phyloP scores from a whole-genome alignment of 306 rosid species.

The Cucurbita pepo region DNA sequence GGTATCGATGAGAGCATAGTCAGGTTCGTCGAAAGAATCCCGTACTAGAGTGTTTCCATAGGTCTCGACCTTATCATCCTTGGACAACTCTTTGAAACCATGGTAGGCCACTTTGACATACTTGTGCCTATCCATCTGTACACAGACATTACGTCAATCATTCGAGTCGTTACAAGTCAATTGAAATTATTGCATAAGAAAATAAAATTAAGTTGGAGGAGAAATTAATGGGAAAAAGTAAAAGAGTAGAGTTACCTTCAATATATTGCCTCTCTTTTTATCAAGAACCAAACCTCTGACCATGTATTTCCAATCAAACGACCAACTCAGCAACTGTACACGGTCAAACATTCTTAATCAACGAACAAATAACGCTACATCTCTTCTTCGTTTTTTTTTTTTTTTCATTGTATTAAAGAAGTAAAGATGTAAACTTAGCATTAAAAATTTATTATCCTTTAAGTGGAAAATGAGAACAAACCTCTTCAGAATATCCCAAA shows the following conservation, averaged over 20 bases:
- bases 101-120: conserved; percentile 97
- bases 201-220: neutral
- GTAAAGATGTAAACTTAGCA: neutral
- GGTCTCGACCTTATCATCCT: conserved; percentile 82
- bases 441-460: neutral
- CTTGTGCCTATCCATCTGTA: conserved; percentile 98
- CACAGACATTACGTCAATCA: conserved; percentile 9
- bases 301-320: conserved; percentile 90
- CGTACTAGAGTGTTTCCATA: conserved; percentile 79
- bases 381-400: neutral
- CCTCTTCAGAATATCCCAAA: conserved; percentile 84
- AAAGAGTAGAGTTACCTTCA: conserved; percentile 49
- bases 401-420: neutral
- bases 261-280: conserved; percentile 90
- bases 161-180: conserved; percentile 5
- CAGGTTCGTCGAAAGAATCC: conserved; percentile 90
- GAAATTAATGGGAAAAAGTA: neutral
- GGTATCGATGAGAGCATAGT: conserved; percentile 85
- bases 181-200: neutral
- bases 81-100: conserved; percentile 80
- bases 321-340: conserved; percentile 70
- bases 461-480: conserved; percentile 14
- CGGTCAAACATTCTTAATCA: conserved; percentile 13
- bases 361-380: neutral
- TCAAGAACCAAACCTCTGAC: conserved; percentile 98